phyloP scores from a whole-genome alignment of 805 yeast genomes.

The Pichia heedii region DNA sequence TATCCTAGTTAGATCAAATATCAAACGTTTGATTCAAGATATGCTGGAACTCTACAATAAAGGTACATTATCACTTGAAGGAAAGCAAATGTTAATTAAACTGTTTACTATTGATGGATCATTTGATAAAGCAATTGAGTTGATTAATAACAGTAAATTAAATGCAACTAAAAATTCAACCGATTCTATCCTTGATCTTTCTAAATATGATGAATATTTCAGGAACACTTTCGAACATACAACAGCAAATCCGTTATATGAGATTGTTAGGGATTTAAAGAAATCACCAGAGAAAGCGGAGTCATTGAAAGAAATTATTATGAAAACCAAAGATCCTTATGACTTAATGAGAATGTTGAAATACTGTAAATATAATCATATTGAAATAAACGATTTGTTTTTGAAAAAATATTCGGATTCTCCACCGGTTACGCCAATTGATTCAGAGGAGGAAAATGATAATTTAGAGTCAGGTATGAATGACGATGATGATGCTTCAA shows the following conservation, averaged over 20 bases:
- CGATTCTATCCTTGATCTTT: background rate
- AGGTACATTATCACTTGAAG: slow-evolving; percentile 50
- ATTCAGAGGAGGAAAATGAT: background rate
- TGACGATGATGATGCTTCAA: slow-evolving; percentile 6
- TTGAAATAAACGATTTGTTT: slow-evolving; percentile 11
- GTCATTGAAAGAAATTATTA: slow-evolving; percentile 4
- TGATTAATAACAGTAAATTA: slow-evolving; percentile 14
- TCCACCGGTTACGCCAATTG: background rate
- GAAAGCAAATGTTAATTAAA: slow-evolving; percentile 66
- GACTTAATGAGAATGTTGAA: slow-evolving; percentile 12
- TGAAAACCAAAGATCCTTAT: slow-evolving; percentile 12
- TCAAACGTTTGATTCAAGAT: slow-evolving; percentile 44
- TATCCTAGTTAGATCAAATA: slow-evolving; percentile 29
- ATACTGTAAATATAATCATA: slow-evolving; percentile 4
- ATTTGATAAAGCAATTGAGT: slow-evolving; percentile 44
- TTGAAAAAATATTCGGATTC: slow-evolving; percentile 2
- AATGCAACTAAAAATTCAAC: background rate
- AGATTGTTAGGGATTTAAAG: slow-evolving; percentile 3
- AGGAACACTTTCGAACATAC: background rate
- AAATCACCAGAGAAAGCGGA: slow-evolving; percentile 2
- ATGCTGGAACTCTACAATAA: slow-evolving; percentile 49
- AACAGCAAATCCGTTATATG: background rate
- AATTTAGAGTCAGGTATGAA: background rate
- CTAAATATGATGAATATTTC: background rate
- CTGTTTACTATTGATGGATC: slow-evolving; percentile 63